Conservation (phyloP, 495 filamentous ascomycete species). For the Tricharina praecox region DNA sequence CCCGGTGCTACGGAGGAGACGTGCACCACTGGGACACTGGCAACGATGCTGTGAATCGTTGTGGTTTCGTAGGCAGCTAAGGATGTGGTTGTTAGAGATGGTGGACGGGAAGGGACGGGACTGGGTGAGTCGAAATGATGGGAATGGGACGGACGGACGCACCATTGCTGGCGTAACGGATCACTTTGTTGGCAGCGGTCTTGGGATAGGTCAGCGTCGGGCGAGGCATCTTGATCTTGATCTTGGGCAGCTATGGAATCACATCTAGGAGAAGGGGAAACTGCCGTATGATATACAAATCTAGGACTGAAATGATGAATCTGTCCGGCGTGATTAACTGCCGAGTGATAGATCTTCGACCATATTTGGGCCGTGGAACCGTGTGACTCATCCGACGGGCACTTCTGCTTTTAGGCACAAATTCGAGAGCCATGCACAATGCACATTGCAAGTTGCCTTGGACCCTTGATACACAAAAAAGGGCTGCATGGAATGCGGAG, state of each 20-base stretch:
- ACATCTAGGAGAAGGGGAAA: too few relatives aligned
- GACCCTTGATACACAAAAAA: too few relatives aligned
- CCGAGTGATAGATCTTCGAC: neutral
- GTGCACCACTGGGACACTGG: constrained; percentile 58
- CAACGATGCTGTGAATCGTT: constrained; percentile 67
- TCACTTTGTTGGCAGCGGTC: constrained; percentile 49
- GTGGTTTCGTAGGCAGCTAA: constrained; percentile 61
- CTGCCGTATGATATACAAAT: neutral
- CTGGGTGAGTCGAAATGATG: constrained; percentile 3
- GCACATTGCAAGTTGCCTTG: neutral
- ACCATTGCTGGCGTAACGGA: constrained; percentile 55
- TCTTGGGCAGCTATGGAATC: too few relatives aligned
- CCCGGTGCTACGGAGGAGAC: constrained; percentile 50
- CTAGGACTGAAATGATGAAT: neutral
- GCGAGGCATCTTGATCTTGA: constrained; percentile 30
- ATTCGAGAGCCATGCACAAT: neutral
- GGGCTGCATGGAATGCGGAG: too few relatives aligned
- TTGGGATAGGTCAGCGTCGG: constrained; percentile 48
- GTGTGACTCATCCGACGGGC: neutral
- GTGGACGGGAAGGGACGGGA: too few relatives aligned
- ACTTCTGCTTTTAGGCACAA: neutral
- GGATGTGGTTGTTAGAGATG: too few relatives aligned
- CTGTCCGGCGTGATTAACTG: neutral
- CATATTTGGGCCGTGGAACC: neutral
- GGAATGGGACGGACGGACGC: constrained; percentile 7